A percentile compares a stretch with the other conserved stretches of the same genome.
Evolutionary conservation across 139 green algal species (phyloP).

Genomic region (Desmodesmus armatus): DNA sequence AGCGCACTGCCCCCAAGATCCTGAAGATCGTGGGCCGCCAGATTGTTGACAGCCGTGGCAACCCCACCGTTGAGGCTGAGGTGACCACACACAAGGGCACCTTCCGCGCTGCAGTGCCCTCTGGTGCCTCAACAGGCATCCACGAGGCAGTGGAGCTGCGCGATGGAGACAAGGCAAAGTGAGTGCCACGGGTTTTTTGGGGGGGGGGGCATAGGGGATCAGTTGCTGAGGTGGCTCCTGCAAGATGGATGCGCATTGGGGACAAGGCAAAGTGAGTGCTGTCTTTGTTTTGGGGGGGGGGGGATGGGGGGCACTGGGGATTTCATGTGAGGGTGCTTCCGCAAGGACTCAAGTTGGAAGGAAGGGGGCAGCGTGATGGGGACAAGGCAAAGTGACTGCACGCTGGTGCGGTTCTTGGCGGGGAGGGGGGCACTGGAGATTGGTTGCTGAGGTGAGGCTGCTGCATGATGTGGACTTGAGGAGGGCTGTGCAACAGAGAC

Average conservation of each 20-base stretch:
- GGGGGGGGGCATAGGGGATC: neutral
- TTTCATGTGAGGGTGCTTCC: too few relatives aligned
- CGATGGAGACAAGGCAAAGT: slow-evolving; percentile 85
- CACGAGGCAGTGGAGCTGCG: slow-evolving; percentile 99
- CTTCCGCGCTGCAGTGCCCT: slow-evolving; percentile 93
- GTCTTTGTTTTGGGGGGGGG: neutral
- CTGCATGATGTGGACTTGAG: too few relatives aligned
- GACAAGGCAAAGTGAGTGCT: neutral
- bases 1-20: slow-evolving; percentile 80
- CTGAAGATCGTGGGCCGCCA: slow-evolving; percentile 90
- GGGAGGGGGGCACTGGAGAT: neutral
- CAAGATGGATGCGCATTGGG: too few relatives aligned
- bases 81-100: slow-evolving; percentile 93
- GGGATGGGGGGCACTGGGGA: neutral
- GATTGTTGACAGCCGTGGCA: slow-evolving; percentile 98
- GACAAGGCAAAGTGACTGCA: slow-evolving; percentile 72
- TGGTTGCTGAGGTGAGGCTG: neutral
- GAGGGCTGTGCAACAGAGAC: too few relatives aligned
- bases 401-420: neutral
- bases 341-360: too few relatives aligned
- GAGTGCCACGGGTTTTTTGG: neutral
- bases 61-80: slow-evolving; percentile 92
- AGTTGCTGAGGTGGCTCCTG: neutral
- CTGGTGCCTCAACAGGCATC: slow-evolving; percentile 94
- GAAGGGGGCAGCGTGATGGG: slow-evolving; percentile 96